Conservation (phyloP, 352 stramenopile species). For the Globisporangium barbulae region DNA sequence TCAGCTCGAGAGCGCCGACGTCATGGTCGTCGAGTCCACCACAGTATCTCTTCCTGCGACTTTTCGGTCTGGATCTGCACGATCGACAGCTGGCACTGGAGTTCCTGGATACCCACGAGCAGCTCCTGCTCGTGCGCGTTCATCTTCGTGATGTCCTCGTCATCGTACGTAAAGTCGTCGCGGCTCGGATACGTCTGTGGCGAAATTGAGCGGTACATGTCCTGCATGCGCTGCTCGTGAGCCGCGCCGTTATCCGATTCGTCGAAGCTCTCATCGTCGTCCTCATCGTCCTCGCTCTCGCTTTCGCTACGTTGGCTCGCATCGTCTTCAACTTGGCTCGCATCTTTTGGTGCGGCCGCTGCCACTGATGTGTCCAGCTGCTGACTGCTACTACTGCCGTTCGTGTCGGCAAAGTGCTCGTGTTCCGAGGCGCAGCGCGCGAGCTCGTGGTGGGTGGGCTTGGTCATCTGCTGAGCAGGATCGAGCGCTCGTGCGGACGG, state of each 20-base stretch:
- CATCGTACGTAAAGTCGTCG: conserved; percentile 37
- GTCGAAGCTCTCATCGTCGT: conserved; percentile 20
- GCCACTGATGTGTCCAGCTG: background rate
- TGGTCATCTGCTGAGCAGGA: conserved; percentile 2
- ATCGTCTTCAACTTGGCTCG: conserved; percentile 19
- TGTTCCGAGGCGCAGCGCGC: conserved; percentile 8
- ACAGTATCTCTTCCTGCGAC: conserved; percentile 71
- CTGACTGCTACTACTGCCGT: background rate
- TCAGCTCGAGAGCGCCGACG: background rate
- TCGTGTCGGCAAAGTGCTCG: conserved; percentile 14
- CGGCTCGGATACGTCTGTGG: conserved; percentile 19
- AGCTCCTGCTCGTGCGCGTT: conserved; percentile 85
- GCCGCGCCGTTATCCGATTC: conserved; percentile 5
- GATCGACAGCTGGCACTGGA: conserved; percentile 87
- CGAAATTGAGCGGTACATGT: conserved; percentile 25
- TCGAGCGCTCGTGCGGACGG: background rate
- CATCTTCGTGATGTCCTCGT: conserved; percentile 71
- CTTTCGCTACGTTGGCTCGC: background rate
- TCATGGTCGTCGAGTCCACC: conserved; percentile 24
- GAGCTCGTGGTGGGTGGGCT: background rate
- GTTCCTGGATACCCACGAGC: conserved; percentile 89
- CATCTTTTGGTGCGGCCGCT: background rate
- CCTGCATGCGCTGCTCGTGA: conserved; percentile 23
- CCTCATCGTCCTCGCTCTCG: background rate
- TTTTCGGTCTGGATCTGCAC: conserved; percentile 84